phyloP scores from a whole-genome alignment of 1,139 yeast genomes.

The Kodamaea ohmeri region DNA sequence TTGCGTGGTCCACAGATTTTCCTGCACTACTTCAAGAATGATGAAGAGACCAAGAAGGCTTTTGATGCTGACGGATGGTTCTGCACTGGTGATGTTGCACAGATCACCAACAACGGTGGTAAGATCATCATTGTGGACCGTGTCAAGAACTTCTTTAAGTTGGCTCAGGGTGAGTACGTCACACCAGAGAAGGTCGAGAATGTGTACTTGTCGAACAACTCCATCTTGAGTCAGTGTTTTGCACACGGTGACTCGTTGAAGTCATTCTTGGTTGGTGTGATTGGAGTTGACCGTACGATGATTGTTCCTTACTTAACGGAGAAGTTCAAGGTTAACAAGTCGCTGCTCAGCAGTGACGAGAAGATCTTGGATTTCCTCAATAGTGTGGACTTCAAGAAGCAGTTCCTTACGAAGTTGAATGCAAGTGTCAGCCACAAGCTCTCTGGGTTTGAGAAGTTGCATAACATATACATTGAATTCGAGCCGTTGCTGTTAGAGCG shows the following conservation, averaged over 20 bases:
- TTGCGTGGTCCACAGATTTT: slow-evolving; percentile 28
- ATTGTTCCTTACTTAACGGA: slow-evolving; percentile 17
- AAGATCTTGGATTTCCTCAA: slow-evolving; percentile 16
- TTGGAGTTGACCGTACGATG: slow-evolving; percentile 23
- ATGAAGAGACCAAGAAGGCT: slow-evolving; percentile 23
- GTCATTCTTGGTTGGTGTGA: slow-evolving; percentile 21
- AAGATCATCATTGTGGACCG: slow-evolving; percentile 24
- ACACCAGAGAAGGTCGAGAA: slow-evolving; percentile 28
- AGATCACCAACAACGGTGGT: slow-evolving; percentile 17
- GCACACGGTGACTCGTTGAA: slow-evolving; percentile 25
- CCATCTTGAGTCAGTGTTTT: slow-evolving; percentile 21
- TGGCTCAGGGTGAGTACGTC: slow-evolving; percentile 29
- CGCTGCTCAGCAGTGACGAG: slow-evolving; percentile 18
- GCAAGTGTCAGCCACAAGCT: slow-evolving; percentile 13
- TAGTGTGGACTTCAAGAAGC: slow-evolving; percentile 14
- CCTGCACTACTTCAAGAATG: slow-evolving; percentile 24
- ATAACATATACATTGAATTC: slow-evolving; percentile 23
- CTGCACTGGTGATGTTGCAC: slow-evolving; percentile 28
- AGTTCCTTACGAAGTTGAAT: slow-evolving; percentile 15
- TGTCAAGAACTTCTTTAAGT: slow-evolving; percentile 30
- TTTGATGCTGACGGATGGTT: slow-evolving; percentile 27
- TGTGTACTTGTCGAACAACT: slow-evolving; percentile 20
- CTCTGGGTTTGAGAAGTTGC: slow-evolving; percentile 25
- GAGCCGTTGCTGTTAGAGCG: slow-evolving; percentile 27
- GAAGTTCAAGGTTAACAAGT: slow-evolving; percentile 16